Conservation (phyloP, 1,284 basidiomycete species). For the Fomitopsis palustris region DNA sequence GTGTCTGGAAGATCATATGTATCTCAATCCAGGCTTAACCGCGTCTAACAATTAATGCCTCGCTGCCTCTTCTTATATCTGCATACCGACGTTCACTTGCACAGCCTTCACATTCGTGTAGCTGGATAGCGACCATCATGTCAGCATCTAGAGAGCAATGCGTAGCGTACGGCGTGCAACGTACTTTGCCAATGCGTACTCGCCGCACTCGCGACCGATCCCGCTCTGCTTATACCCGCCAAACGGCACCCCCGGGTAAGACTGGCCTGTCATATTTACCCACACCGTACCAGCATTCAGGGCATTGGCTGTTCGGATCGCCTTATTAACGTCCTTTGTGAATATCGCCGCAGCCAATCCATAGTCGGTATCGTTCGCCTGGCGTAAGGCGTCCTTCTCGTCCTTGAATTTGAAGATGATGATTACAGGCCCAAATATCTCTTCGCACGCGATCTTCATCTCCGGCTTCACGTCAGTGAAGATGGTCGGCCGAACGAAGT, state of each 20-base stretch:
- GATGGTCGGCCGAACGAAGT: constrained; percentile 81
- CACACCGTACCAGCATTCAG: constrained; percentile 84
- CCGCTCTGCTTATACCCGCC: constrained; percentile 89
- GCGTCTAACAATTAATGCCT: too few species aligned
- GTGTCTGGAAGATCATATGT: too few species aligned
- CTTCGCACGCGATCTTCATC: constrained; percentile 89
- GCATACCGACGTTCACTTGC: constrained; percentile 66
- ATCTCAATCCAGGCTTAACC: too few species aligned
- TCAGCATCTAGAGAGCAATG: constrained; percentile 3
- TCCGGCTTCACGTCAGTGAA: constrained; percentile 76
- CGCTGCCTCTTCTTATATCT: too few species aligned
- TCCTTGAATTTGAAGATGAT: constrained; percentile 73
- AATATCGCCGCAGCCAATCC: constrained; percentile 82
- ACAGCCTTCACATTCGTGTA: constrained; percentile 86
- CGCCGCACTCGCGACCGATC: constrained; percentile 83
- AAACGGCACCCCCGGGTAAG: constrained; percentile 73
- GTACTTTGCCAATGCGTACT: constrained; percentile 72
- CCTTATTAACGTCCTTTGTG: constrained; percentile 74
- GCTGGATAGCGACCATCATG: constrained; percentile 38
- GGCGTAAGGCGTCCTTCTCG: constrained; percentile 59
- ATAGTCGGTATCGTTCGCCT: constrained; percentile 86
- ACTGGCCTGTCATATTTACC: constrained; percentile 75
- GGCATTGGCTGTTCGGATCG: constrained; percentile 70
- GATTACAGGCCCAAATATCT: constrained; percentile 88
- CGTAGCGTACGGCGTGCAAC: constrained; percentile 21